A percentile compares a stretch with the other conserved stretches of the same genome.
These are phyloP conservation scores for Gastrolobium bilobum DNA, from an alignment of 306 rosid species.

Conservation along the genomic window DNA sequence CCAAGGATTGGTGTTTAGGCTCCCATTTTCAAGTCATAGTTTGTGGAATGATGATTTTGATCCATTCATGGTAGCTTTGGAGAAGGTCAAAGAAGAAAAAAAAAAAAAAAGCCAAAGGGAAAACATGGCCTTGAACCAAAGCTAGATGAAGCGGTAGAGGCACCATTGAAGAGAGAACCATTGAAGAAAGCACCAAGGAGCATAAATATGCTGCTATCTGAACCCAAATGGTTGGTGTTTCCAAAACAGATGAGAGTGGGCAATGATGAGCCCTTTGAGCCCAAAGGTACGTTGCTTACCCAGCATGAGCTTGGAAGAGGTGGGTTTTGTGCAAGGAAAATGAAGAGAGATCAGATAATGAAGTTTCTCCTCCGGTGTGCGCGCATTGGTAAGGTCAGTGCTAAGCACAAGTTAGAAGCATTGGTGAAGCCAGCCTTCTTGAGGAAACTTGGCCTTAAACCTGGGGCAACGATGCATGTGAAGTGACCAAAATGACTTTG, in stretches of 20 bases:
- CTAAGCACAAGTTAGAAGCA: constrained; percentile 25
- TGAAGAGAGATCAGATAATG: constrained; percentile 48
- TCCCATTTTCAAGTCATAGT: constrained; percentile 44
- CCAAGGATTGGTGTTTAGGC: constrained; percentile 41
- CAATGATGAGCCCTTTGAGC: constrained; percentile 1
- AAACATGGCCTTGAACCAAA: not conserved
- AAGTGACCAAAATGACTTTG: constrained; percentile 41
- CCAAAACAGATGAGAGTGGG: constrained; percentile 58
- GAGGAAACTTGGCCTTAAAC: constrained; percentile 52
- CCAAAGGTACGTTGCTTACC: not conserved
- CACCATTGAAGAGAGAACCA: not conserved
- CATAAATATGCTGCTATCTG: constrained; percentile 37
- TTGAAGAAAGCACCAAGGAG: constrained; percentile 23
- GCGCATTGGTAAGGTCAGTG: constrained; percentile 19
- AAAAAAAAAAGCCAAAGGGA: not conserved
- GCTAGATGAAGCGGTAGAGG: not conserved
- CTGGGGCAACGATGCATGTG: not conserved
- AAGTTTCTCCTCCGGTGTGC: constrained; percentile 42
- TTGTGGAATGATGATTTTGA: constrained; percentile 74
- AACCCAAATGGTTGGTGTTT: constrained; percentile 60
- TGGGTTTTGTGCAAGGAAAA: constrained; percentile 27
- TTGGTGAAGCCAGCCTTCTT: constrained; percentile 48
- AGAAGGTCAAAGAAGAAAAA: constrained; percentile 56
- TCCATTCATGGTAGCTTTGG: constrained; percentile 69
- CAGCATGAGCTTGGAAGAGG: constrained; percentile 29